These are phyloP conservation scores for Blastobotrys americana DNA, from an alignment of 805 yeast species.

Conservation along the genomic window DNA sequence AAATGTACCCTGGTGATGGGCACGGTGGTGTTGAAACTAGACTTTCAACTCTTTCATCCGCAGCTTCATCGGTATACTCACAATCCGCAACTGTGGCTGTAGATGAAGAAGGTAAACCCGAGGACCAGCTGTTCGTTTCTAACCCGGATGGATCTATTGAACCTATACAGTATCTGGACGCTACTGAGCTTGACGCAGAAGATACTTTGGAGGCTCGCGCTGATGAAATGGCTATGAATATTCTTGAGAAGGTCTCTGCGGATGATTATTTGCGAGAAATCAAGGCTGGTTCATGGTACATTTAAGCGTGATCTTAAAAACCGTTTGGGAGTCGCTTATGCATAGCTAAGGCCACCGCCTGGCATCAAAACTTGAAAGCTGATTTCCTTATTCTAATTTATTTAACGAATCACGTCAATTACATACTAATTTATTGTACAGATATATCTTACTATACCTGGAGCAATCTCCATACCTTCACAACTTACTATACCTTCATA, in stretches of 20 bases:
- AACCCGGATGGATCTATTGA: not conserved
- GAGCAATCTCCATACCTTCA: too few species aligned
- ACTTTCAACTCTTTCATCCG: not conserved
- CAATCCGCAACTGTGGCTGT: not conserved
- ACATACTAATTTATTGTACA: not conserved
- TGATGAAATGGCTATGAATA: conserved; percentile 31
- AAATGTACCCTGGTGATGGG: not conserved
- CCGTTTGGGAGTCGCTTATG: not conserved
- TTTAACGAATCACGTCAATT: not conserved
- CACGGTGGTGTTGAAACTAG: not conserved
- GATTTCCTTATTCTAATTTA: too few species aligned
- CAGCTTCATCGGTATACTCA: conserved; percentile 1
- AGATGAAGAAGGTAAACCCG: conserved; percentile 5
- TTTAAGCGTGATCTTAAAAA: conserved; percentile 7
- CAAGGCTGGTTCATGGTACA: conserved; percentile 19
- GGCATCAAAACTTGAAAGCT: not conserved
- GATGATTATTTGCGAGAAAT: conserved; percentile 24
- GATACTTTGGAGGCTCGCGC: conserved; percentile 22
- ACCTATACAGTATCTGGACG: conserved; percentile 1
- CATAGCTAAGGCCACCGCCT: not conserved
- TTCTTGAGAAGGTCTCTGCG: conserved; percentile 26
- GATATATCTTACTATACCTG: too few species aligned
- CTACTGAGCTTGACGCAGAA: conserved; percentile 9
- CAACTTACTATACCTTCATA: too few species aligned
- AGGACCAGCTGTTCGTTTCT: not conserved